Evolutionary conservation across 805 yeast genomes (phyloP), one percentile per base, ranked within the genome.

Genomic region (Candida dendrica): DNA sequence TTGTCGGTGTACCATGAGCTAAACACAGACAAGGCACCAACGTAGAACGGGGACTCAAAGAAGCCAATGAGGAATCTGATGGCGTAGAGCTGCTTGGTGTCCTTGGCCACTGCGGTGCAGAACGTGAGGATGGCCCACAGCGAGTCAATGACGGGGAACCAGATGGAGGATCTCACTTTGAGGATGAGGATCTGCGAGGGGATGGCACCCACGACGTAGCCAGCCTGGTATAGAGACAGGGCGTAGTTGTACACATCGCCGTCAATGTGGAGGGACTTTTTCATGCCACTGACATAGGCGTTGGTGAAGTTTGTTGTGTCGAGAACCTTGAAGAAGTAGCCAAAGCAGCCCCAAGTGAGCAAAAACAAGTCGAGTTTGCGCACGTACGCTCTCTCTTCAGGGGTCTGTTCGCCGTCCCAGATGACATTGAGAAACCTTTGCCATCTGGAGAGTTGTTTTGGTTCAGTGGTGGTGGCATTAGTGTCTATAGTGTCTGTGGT

Each of bases 121-220:
- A 82, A 59, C 2, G 87, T 81, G 40, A 79, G 66, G 9, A 78
- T 53, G 1, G 83, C 73, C 90, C 88, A 82, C 36, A 68, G 55
- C 16, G 80, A 49, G 48, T 81, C 88, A 42, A 73, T 58, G 7
- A 59, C 40, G 2, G 81, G 81, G 32, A 59, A 39, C 32, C 32
- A 24, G 16, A 36, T 36, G 5, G n/a, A 22, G 9, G 38, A n/a
- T 26, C 31, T 24, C 5, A 38, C 22, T 16, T 33, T 32, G 7
- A 24, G 15, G 4, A 38, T 32, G 6, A 38, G 15, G 4, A 33
- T 13, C 26, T 32, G 41, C 3, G 41, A 32, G 10, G 41, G 41
- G 11, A 38, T 32, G 6, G 13, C 27, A 13, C 35, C 35, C 15
- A 31, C 18, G 11, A 32, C 36, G 22, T 38, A 38, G 15, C 40